phyloP scores from a whole-genome alignment of 768 basidiomycete species.

The Calocera cornea region DNA sequence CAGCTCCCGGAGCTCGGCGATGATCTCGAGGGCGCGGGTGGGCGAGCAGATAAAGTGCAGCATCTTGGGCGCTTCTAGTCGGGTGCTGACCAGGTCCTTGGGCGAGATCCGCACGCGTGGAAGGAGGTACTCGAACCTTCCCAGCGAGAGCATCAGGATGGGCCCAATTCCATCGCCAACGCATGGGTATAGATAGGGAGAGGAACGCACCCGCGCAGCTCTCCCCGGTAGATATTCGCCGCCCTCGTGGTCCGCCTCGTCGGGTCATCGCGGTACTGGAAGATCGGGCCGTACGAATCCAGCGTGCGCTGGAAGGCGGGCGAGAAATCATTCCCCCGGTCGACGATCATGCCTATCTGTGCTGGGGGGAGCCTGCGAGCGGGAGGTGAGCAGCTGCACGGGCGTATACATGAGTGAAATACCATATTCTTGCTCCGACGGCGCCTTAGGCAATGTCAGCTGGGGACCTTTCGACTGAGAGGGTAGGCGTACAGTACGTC shows the following conservation, averaged over 20 bases:
- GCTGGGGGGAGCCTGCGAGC: slow-evolving; percentile 46
- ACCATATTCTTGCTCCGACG: slow-evolving; percentile 77
- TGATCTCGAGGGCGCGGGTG: slow-evolving; percentile 47
- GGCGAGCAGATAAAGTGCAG: slow-evolving; percentile 85
- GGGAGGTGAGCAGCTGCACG: neutral
- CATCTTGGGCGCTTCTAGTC: slow-evolving; percentile 35
- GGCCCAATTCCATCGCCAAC: no score
- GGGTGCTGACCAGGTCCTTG: slow-evolving; percentile 43
- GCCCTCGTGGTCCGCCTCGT: slow-evolving; percentile 51
- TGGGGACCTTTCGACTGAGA: slow-evolving; percentile 23
- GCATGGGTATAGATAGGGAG: slow-evolving; percentile 10
- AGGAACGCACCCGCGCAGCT: slow-evolving; percentile 45
- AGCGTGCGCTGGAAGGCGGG: slow-evolving; percentile 40
- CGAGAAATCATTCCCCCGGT: slow-evolving; percentile 68
- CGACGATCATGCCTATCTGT: slow-evolving; percentile 68
- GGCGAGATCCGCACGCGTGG: slow-evolving; percentile 59
- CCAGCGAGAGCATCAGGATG: no score
- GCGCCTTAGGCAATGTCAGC: slow-evolving; percentile 33
- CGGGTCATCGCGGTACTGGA: slow-evolving; percentile 54
- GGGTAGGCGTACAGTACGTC: slow-evolving; percentile 24
- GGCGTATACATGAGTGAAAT: neutral
- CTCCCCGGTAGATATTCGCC: slow-evolving; percentile 60
- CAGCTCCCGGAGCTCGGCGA: slow-evolving; percentile 44
- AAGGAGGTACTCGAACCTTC: slow-evolving; percentile 67
- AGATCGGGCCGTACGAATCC: slow-evolving; percentile 61